Conservation (phyloP, 768 basidiomycete species). For the Exsudoporus frostii region DNA sequence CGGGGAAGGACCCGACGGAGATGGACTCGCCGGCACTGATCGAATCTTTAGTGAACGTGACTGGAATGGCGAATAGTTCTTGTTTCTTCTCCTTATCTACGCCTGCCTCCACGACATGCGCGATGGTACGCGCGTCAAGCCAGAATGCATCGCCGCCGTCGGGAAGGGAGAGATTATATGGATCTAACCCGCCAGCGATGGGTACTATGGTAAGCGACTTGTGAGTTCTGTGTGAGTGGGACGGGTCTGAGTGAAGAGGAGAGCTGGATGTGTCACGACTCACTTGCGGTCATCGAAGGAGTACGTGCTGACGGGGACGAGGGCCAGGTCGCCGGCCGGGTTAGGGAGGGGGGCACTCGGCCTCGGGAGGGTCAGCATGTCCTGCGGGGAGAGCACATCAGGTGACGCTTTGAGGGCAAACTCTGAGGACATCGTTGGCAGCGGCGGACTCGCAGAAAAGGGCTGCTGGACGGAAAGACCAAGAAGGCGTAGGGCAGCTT, state of each 20-base stretch:
- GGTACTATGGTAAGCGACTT: constrained; percentile 65
- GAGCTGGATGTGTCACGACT: constrained; percentile 22
- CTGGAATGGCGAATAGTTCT: constrained; percentile 57
- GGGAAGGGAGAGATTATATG: constrained; percentile 56
- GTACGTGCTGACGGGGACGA: constrained; percentile 65
- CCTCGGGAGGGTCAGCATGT: constrained; percentile 66
- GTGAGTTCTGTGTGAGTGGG: constrained; percentile 50
- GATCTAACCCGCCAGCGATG: constrained; percentile 47
- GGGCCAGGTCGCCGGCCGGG: constrained; percentile 60
- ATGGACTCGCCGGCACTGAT: constrained; percentile 37
- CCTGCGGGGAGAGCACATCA: constrained; percentile 65
- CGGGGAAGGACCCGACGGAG: constrained; percentile 64
- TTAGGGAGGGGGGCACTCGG: constrained; percentile 69
- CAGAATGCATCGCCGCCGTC: constrained; percentile 78
- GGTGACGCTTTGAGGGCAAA: constrained; percentile 59
- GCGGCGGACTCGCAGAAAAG: constrained; percentile 23
- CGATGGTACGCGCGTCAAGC: constrained; percentile 70
- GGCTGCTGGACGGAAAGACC: constrained; percentile 56
- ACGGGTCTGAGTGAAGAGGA: neutral
- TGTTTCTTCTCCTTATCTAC: constrained; percentile 48
- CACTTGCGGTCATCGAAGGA: constrained; percentile 74
- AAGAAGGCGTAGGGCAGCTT: constrained; percentile 42
- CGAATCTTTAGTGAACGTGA: constrained; percentile 41
- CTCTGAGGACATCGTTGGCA: constrained; percentile 32
- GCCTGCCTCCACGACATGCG: constrained; percentile 54